Conservation (phyloP, 78 protist genomes). For the Dictyostelium citrinum region DNA sequence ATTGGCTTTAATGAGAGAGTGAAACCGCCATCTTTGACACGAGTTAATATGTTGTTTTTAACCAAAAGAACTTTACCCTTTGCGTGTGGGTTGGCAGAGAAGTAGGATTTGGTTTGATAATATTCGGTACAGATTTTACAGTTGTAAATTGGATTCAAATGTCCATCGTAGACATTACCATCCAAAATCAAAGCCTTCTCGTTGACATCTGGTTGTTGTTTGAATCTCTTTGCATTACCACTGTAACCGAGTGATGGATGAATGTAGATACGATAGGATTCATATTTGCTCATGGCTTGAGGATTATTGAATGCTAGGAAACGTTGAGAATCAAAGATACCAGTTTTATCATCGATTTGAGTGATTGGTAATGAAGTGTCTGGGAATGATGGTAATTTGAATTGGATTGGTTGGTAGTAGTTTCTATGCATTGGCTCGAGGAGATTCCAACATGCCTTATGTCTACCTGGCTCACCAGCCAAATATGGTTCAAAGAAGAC, state of each 20-base stretch:
- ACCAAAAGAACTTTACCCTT: conserved; percentile 58
- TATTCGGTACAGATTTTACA: conserved; percentile 76
- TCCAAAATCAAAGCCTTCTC: conserved; percentile 64
- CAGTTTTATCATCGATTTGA: background rate
- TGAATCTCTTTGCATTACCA: conserved; percentile 72
- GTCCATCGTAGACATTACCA: conserved; percentile 68
- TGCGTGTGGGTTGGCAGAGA: conserved; percentile 70
- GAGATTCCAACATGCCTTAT: conserved; percentile 65
- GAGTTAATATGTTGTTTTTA: conserved; percentile 59
- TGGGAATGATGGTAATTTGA: conserved; percentile 39
- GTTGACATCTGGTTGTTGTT: conserved; percentile 52
- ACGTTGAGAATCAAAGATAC: background rate
- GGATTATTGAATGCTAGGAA: background rate
- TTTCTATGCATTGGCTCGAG: conserved; percentile 69
- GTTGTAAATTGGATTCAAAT: conserved; percentile 51
- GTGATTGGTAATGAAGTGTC: conserved; percentile 3
- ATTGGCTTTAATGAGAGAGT: conserved; percentile 42
- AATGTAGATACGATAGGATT: conserved; percentile 51
- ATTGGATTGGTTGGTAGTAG: conserved; percentile 70
- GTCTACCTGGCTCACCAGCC: conserved; percentile 37
- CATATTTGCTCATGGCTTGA: background rate
- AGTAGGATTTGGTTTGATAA: conserved; percentile 71
- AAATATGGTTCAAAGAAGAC: conserved; percentile 37
- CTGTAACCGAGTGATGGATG: conserved; percentile 72
- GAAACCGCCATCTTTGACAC: conserved; percentile 65